Evolutionary conservation across 2,329 filamentous ascomycete species (phyloP), one percentile per base, ranked within the genome.

Genomic region (Beauveria sp.): DNA sequence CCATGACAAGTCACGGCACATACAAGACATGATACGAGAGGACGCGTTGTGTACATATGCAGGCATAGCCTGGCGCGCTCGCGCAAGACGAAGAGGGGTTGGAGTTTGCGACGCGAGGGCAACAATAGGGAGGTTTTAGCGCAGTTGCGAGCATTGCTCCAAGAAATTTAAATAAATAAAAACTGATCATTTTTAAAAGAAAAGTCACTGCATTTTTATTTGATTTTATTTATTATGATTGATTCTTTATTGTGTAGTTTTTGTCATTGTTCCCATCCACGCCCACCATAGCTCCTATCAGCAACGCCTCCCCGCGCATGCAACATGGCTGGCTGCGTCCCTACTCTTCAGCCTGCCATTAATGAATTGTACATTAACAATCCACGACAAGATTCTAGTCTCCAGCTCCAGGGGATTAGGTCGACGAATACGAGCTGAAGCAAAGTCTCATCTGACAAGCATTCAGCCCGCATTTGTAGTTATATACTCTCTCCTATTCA

Each of bases 71-170:
- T 26, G 20, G 38, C 50, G 51, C 51, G 51, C 38, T 34, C 20
- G 14, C n/a, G 38, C 12, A 24, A 14, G 42, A 34, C 6, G 7
- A 10, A 34, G 40, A 45, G 54, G 28, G 54, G 54, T 20, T 57
- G 54, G 54, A 20, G 10, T 24, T 45, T 57, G 43, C 45, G 54
- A 57, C 54, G 47, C 26, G 43, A 57, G 54, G 54, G 54, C 54
- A 57, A 57, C 54, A 47, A 57, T 57, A 24, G 28, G 42, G 54
- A 47, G 26, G 42, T 16, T 24, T 57, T 34, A 56, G 53, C 24
- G 53, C 12, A 12, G 34, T 22, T 34, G 10, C 12, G 30, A 34
- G 10, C 12, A 34, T 34, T 34, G 10, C 10, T 14, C 4, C 4
- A 12, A 34, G 10, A 34, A 12, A 30, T 12, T 1, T 12, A 3